Evolutionary conservation across 345 rosid species (phyloP), one percentile per base, ranked within the genome.

Genomic region (Populus tremula): DNA sequence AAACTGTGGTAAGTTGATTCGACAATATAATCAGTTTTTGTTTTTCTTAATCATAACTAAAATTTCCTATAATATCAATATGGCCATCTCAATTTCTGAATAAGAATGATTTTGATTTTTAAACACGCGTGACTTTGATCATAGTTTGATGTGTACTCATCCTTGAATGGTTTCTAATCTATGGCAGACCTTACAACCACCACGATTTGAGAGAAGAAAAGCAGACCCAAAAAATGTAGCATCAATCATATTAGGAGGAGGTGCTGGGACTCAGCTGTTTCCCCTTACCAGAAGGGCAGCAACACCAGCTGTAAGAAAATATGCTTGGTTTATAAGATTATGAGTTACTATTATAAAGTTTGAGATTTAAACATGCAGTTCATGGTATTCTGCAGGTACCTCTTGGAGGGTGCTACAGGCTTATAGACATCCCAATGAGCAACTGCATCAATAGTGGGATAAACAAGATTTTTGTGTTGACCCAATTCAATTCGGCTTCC

Each of bases 371-470:
- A 63, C 29, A 39, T 73, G 62, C 45, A 20, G 8, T 38, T 49
- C 35, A 54, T 70, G 12, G 35, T 63, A 39, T 64, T 84, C 41
- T 87, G 63, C 80, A 95, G 99, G 97, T 95, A 69, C 96, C 97
- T 0, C 91, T 95, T 35, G 99, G 97, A 69, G 99, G 99, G 74
- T 95, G 99, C 87, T 93, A 91, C 73, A 89, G 87, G 87, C 92
- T 95, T 69, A 95, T 95, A 56, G 99, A 95, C 75, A 89, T 95
- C 53, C 99, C 99, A 4, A 95, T 95, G 99, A 95, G 99, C 86
- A 95, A 95, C 82, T 91, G 97, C 87, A 88, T 95, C 84, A 95
- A 95, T 88, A 90, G 97, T 79, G 91, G 93, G 81, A 88, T 95
- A 75, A 92, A 93, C 93, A 95, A 95, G 90, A 92, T 95, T 10